Percentiles rank a stretch among this genome's conserved stretches.
These are phyloP conservation scores for Apiospora arundinis DNA, from an alignment of 2,329 filamentous ascomycete species.

Conservation along the genomic window DNA sequence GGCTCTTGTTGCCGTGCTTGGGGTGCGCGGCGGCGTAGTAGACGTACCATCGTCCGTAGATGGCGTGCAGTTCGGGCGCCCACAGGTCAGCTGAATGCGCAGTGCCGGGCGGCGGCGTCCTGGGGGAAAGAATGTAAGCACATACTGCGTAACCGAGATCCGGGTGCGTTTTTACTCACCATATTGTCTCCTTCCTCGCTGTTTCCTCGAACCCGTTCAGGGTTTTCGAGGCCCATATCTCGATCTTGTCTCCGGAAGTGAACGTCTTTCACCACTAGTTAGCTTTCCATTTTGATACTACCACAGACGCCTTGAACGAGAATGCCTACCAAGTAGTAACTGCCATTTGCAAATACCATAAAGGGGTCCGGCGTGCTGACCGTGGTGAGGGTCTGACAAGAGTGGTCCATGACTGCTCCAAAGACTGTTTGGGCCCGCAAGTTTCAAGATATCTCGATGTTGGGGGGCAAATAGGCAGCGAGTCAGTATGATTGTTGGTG, in stretches of 20 bases:
- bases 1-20: conserved; percentile 38
- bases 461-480: background rate
- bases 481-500: background rate
- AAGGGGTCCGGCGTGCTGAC: conserved; percentile 40
- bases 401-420: conserved; percentile 29
- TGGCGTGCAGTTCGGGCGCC: conserved; percentile 41
- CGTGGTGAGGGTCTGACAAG: conserved; percentile 39
- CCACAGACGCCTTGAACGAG: background rate
- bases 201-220: conserved; percentile 37
- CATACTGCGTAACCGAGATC: conserved; percentile 2
- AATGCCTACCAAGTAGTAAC: conserved; percentile 37
- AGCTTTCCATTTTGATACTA: background rate
- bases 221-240: conserved; percentile 40
- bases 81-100: conserved; percentile 41
- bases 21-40: conserved; percentile 41
- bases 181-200: conserved; percentile 36
- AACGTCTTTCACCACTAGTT: conserved; percentile 36
- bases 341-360: conserved; percentile 32
- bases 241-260: conserved; percentile 39
- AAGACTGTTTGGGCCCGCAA: background rate
- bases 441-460: background rate
- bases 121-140: conserved; percentile 25
- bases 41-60: conserved; percentile 42
- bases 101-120: conserved; percentile 38
- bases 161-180: conserved; percentile 32